Evolutionary conservation across 169 alveolate genomes (phyloP).

Genomic region (Miamiensis avidus): DNA sequence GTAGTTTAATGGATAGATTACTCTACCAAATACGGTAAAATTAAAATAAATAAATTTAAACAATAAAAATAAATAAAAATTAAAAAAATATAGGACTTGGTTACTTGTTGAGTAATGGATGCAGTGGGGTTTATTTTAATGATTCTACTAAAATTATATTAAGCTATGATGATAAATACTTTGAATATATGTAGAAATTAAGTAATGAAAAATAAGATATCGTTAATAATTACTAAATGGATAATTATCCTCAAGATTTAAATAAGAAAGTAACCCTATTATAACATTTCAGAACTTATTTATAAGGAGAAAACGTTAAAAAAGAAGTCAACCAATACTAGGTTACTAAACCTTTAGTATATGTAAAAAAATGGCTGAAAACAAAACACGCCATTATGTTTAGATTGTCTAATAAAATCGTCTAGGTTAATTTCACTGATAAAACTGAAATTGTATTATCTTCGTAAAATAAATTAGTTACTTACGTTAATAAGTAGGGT

Average conservation of each 20-base stretch:
- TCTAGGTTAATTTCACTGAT: conserved; percentile 68
- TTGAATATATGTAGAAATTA: conserved; percentile 64
- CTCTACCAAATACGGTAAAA: conserved; percentile 1
- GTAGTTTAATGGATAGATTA: neutral
- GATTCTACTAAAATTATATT: conserved; percentile 84
- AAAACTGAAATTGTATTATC: conserved; percentile 60
- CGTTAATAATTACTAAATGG: conserved; percentile 47
- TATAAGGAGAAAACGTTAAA: neutral
- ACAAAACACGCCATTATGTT: conserved; percentile 64
- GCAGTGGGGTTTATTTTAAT: conserved; percentile 85
- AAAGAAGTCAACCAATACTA: neutral
- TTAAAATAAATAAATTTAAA: conserved; percentile 44
- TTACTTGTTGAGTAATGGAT: conserved; percentile 74
- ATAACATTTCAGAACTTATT: conserved; percentile 1
- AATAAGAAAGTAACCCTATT: conserved; percentile 27
- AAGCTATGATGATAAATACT: conserved; percentile 55
- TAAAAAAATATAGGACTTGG: conserved; percentile 89
- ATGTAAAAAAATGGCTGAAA: conserved; percentile 68
- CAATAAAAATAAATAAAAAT: too few species aligned
- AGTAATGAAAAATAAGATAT: conserved; percentile 38
- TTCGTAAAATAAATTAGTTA: conserved; percentile 47
- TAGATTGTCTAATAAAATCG: conserved; percentile 66
- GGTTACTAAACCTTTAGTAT: conserved; percentile 27
- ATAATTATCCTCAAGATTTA: conserved; percentile 75
- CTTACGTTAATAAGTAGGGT: conserved; percentile 61